A percentile compares a stretch with the other conserved stretches of the same genome.
Evolutionary conservation across 225 moss, liverwort and hornwort species (phyloP).

Genomic region (Bryoerythrophyllum caledonicum): DNA sequence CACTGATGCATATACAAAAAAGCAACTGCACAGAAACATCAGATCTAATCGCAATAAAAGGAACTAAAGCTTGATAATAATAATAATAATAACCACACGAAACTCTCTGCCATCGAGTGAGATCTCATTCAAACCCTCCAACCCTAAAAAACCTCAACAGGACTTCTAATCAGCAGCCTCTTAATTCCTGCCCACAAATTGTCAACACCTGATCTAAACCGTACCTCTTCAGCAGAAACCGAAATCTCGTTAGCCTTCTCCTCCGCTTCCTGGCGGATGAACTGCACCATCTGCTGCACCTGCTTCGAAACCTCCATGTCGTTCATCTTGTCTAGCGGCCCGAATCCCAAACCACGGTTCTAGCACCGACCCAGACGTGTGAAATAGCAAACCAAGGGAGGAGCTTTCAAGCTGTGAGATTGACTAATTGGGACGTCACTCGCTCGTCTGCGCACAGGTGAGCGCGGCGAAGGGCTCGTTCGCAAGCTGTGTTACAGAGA

Average conservation of each 20-base stretch:
- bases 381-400: background rate
- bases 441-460: background rate
- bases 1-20: background rate
- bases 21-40: background rate
- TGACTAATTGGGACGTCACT: background rate
- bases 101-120: background rate
- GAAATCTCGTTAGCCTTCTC: conserved; percentile 64
- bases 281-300: conserved; percentile 71
- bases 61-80: background rate
- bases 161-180: background rate
- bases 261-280: conserved; percentile 69
- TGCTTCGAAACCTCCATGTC: conserved; percentile 61
- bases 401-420: too few relatives aligned
- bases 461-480: background rate
- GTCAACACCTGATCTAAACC: too few relatives aligned
- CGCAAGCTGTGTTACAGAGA: background rate
- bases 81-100: background rate
- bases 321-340: conserved; percentile 44
- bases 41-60: background rate
- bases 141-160: conserved; percentile 3
- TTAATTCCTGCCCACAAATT: background rate
- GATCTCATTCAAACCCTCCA: background rate
- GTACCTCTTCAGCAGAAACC: conserved; percentile 46
- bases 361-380: background rate
- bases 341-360: background rate